Evolutionary conservation across 257 asterid genomes (phyloP).

Genomic region (Coffea eugenioides): DNA sequence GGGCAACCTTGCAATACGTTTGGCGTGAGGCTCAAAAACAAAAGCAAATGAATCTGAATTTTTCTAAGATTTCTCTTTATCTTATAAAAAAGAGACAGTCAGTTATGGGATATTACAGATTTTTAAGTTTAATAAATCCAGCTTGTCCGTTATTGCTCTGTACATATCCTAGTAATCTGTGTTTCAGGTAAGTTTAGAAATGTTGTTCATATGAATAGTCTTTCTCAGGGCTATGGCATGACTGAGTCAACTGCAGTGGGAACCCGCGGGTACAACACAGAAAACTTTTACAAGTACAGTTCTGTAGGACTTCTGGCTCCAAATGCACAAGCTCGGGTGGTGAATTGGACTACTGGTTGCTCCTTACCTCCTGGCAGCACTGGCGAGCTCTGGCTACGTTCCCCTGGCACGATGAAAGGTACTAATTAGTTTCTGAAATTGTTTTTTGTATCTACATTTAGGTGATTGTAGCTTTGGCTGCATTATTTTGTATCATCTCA

Average conservation of each 20-base stretch:
- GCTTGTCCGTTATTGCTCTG: background rate
- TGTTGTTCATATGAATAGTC: background rate
- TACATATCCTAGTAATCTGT: background rate
- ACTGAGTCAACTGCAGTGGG: conserved; percentile 76
- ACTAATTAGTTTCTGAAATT: conserved; percentile 5
- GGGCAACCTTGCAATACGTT: background rate
- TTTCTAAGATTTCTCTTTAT: background rate
- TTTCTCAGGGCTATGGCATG: conserved; percentile 82
- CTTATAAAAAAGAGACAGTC: too few species aligned
- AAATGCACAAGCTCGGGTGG: conserved; percentile 67
- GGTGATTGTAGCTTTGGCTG: background rate
- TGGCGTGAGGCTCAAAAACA: background rate
- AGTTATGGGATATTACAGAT: background rate
- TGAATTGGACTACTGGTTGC: conserved; percentile 58
- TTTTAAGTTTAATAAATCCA: background rate
- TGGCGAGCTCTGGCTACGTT: conserved; percentile 84
- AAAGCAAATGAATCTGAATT: background rate
- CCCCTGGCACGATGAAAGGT: conserved; percentile 89
- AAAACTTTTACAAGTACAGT: conserved; percentile 36
- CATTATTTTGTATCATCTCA: background rate
- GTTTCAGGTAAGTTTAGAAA: background rate
- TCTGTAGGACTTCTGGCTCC: conserved; percentile 78
- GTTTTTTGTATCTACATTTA: background rate
- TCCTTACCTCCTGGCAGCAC: conserved; percentile 58
- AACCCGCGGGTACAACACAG: conserved; percentile 64